Base-by-base conservation (phyloP, 176 grass and related monocot species). In the Raddia guianensis region DNA sequence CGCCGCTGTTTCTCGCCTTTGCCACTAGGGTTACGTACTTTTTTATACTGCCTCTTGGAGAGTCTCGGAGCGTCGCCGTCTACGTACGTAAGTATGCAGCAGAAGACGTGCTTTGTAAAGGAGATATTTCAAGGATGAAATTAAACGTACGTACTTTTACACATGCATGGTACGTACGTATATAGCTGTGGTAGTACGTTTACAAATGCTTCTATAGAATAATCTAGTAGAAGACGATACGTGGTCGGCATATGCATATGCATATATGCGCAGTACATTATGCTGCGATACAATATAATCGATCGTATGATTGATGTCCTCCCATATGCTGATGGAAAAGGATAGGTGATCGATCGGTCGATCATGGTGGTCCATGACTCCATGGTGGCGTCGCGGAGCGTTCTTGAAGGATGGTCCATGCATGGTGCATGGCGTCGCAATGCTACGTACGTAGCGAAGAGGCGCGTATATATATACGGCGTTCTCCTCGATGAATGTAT, bases 21-120 rank as follows among this genome's bases (percentile, higher is more conserved):
- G 61, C 14, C 13, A 55, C 8, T 14, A 11, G 34, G 37, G 64
- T 20, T 5, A 12, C 10, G 0, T n/a, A 16, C 55, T 3, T 53
- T 68, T 82, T 84, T 84, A 63, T 87, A 87, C 73, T 54, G 77
- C 4, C 4, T 4, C n/a, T 20, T 8, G 42, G 78, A 6, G n/a
- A 27, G 27, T 27, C 27, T 27, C 27, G 27, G 27, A 27, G 8
- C 9, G 42, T 60, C 2, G 9, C n/a, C 66, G 59, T 70, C 40
- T 2, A 80, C 46, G 8, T n/a, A 12, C 10, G 48, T 15, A 43
- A 8, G 76, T 49, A 34, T 2, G 34, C 8, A 12, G 66, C 44
- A 69, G 27, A 67, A 47, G 5, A 27, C 2, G 19, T 27, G 3
- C 45, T 32, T 47, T 66, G 27, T 13, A 43, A 65, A 15, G 19